Percentiles rank a stretch among this genome's conserved stretches.
These are phyloP conservation scores for Thelonectria olida DNA, from an alignment of 2,329 filamentous ascomycete species.

Conservation along the genomic window DNA sequence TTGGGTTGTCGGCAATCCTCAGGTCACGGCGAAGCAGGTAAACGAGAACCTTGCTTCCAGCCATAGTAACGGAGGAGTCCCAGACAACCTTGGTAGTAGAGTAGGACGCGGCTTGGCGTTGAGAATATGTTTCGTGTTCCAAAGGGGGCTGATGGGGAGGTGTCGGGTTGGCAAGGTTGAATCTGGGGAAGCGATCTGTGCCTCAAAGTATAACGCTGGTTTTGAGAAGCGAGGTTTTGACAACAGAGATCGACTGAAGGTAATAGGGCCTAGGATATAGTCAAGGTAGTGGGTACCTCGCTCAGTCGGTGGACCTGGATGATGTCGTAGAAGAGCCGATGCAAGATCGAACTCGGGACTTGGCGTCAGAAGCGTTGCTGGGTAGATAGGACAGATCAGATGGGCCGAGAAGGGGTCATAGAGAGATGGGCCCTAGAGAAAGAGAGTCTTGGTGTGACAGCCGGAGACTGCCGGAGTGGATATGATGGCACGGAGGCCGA, in stretches of 20 bases:
- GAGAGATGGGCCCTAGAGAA: too few relatives aligned
- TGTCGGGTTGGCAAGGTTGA: too few relatives aligned
- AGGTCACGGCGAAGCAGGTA: slow-evolving; percentile 79
- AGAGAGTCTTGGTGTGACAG: too few relatives aligned
- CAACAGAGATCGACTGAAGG: not conserved
- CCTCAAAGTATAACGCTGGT: too few relatives aligned
- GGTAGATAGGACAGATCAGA: too few relatives aligned
- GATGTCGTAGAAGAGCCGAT: not conserved
- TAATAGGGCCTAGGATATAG: slow-evolving; percentile 7
- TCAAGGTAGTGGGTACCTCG: not conserved
- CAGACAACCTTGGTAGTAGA: not conserved
- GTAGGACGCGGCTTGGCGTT: not conserved
- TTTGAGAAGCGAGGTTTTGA: too few relatives aligned
- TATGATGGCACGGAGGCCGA: too few relatives aligned
- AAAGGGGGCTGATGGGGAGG: too few relatives aligned
- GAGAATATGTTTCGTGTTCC: too few relatives aligned
- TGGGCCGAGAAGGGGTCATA: too few relatives aligned
- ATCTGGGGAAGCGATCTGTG: too few relatives aligned
- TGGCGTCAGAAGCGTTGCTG: not conserved
- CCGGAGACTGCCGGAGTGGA: too few relatives aligned
- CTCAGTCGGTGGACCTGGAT: not conserved
- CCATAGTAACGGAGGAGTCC: slow-evolving; percentile 39
- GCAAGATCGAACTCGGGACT: slow-evolving; percentile 1
- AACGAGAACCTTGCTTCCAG: slow-evolving; percentile 64
- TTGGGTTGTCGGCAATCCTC: slow-evolving; percentile 77